Conservation (phyloP, 192 early-diverging fungal genomes). For the Podila verticillata region DNA sequence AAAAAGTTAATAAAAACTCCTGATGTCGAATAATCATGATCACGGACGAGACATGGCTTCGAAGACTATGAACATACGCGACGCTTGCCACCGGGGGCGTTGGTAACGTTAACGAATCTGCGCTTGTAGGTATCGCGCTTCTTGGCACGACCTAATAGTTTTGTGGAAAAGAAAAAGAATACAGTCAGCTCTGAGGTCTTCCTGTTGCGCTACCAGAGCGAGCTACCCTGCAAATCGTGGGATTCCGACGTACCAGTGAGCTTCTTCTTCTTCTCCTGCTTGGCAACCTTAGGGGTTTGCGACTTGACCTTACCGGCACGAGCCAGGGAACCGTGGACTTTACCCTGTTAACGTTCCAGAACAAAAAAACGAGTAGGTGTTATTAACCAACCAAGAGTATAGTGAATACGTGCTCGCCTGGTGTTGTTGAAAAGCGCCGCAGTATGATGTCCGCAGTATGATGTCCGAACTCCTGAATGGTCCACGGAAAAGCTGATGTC, state of each 20-base stretch:
- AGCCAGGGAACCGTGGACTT: conserved; percentile 99
- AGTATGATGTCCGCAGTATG: neutral
- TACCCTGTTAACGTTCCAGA: conserved; percentile 76
- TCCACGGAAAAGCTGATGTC: too few relatives aligned
- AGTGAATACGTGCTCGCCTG: neutral
- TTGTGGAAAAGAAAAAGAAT: neutral
- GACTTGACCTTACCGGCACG: conserved; percentile 99
- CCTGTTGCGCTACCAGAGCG: too few relatives aligned
- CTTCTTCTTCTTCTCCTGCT: conserved; percentile 98
- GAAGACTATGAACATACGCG: conserved; percentile 61
- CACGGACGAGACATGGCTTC: neutral
- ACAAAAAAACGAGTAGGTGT: neutral
- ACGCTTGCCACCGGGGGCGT: conserved; percentile 89
- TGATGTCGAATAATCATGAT: neutral
- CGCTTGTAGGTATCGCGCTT: conserved; percentile 97
- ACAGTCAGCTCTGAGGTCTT: neutral
- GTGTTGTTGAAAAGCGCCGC: neutral
- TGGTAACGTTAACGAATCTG: conserved; percentile 96
- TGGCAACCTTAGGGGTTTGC: conserved; percentile 97
- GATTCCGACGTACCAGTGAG: conserved; percentile 54
- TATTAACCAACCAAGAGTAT: neutral
- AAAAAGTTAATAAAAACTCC: neutral
- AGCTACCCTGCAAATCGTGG: too few relatives aligned
- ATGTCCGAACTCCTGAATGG: neutral
- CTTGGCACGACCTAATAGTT: conserved; percentile 82